These are phyloP conservation scores for Linderniella brevidens DNA, from an alignment of 257 asterid genomes.

Conservation along the genomic window DNA sequence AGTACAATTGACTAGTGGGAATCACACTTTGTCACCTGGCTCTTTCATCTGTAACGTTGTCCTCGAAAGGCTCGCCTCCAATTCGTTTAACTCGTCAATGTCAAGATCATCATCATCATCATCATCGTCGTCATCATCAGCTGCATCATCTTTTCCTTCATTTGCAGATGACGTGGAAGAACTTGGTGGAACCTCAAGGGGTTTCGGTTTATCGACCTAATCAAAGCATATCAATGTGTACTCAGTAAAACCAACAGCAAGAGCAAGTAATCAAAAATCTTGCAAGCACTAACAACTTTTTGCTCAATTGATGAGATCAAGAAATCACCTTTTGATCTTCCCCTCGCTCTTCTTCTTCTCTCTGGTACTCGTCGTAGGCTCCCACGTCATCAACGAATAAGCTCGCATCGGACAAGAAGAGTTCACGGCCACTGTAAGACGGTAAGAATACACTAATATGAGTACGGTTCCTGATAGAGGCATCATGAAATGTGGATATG, in stretches of 20 bases:
- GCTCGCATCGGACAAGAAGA: constrained; percentile 65
- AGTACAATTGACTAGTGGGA: no score
- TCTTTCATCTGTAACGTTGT: constrained; percentile 41
- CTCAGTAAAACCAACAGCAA: no score
- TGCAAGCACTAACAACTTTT: no score
- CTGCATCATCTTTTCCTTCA: constrained; percentile 18
- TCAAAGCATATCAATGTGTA: constrained; percentile 5
- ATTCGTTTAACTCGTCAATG: constrained; percentile 55
- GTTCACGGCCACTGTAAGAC: constrained; percentile 73
- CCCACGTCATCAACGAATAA: constrained; percentile 75
- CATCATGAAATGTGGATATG: background rate
- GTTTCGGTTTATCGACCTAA: constrained; percentile 38
- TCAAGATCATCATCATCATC: constrained; percentile 56
- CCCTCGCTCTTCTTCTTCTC: constrained; percentile 27
- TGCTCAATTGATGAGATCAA: background rate
- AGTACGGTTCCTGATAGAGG: background rate
- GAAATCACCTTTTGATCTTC: constrained; percentile 26
- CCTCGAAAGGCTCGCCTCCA: constrained; percentile 56
- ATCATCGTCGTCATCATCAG: constrained; percentile 18
- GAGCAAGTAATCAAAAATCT: no score
- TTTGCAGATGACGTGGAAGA: constrained; percentile 40
- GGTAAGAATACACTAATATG: constrained; percentile 8
- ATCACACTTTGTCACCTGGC: constrained; percentile 16
- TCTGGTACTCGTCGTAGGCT: constrained; percentile 48
- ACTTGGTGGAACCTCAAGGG: constrained; percentile 43